A percentile compares a stretch with the other conserved stretches of the same genome.
Evolutionary conservation across 257 asterid genomes (phyloP).

Genomic region (Misopates orontium): DNA sequence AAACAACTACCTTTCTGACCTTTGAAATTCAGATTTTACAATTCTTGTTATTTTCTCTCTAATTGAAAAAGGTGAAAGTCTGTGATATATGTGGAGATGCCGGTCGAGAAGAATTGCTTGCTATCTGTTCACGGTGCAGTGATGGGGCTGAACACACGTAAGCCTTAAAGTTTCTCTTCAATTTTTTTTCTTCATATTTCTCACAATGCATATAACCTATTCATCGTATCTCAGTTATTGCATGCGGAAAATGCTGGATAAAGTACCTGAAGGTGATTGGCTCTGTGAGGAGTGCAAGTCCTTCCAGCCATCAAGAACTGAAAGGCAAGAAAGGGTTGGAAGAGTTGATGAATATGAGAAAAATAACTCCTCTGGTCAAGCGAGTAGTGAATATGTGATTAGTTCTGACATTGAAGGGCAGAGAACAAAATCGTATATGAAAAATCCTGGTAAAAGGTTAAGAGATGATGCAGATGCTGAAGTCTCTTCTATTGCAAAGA

Average conservation of each 20-base stretch:
- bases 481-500: conserved; percentile 66
- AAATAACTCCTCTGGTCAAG: conserved; percentile 53
- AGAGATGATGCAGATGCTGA: conserved; percentile 69
- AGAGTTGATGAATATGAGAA: conserved; percentile 50
- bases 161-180: conserved; percentile 29
- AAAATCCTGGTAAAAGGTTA: conserved; percentile 56
- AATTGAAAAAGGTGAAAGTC: conserved; percentile 72
- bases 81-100: conserved; percentile 98
- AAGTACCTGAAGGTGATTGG: conserved; percentile 89
- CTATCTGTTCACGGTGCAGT: conserved; percentile 78
- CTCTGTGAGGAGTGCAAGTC: conserved; percentile 87
- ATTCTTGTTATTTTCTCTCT: conserved; percentile 19
- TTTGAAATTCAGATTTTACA: conserved; percentile 21
- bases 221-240: conserved; percentile 68
- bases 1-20: not conserved
- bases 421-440: conserved; percentile 41
- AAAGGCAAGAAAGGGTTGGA: conserved; percentile 45
- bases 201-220: conserved; percentile 18
- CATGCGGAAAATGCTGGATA: conserved; percentile 68
- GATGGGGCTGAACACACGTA: conserved; percentile 99
- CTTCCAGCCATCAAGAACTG: conserved; percentile 44
- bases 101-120: conserved; percentile 88
- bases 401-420: conserved; percentile 48
- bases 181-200: conserved; percentile 5
- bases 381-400: conserved; percentile 42